Evolutionary conservation across 768 basidiomycete species (phyloP).

Genomic region (Candolleomyces eurysporus): DNA sequence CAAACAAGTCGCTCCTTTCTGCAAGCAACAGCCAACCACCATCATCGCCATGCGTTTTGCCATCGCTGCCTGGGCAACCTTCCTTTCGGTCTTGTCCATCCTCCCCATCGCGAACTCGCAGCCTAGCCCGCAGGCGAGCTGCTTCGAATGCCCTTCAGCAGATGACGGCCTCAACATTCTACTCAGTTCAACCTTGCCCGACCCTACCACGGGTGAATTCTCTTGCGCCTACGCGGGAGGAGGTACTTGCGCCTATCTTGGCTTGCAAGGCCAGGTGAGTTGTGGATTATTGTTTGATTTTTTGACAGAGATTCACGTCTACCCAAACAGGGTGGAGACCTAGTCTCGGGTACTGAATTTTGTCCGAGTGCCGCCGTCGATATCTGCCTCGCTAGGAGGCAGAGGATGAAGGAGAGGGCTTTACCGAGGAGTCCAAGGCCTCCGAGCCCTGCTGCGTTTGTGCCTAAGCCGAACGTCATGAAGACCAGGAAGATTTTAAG

Average conservation of each 20-base stretch:
- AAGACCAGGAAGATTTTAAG: constrained; percentile 1
- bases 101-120: neutral
- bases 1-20: neutral
- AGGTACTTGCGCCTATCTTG: neutral
- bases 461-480: constrained; percentile 7
- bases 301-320: neutral
- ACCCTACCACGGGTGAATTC: neutral
- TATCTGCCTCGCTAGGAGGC: neutral
- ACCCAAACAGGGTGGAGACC: neutral
- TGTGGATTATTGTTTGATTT: neutral
- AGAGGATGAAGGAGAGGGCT: neutral
- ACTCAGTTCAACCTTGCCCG: neutral
- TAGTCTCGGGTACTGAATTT: neutral
- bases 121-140: neutral
- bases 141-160: neutral
- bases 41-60: neutral
- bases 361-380: neutral
- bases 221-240: neutral
- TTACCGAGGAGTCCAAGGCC: constrained; percentile 4
- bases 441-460: constrained; percentile 3
- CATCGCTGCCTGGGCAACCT: neutral
- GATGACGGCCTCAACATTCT: neutral
- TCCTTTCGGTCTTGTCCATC: neutral
- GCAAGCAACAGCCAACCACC: neutral
- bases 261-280: neutral